Evolutionary conservation across 1,139 yeast species (phyloP), one percentile per base, ranked within the genome.

Genomic region (Sugiyamaella castrensis): DNA sequence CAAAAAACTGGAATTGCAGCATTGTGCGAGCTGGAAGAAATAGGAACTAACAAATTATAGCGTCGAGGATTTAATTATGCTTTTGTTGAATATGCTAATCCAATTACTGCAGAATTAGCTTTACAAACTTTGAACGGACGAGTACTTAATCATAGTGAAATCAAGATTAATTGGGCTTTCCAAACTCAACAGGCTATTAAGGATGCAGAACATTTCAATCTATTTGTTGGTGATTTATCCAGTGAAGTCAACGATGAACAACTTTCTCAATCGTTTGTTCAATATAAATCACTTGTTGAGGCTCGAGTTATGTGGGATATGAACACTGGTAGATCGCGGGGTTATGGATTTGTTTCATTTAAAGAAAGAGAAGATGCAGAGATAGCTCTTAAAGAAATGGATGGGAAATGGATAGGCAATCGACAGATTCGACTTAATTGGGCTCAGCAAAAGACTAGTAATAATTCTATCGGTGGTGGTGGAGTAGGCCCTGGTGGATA

Each of bases 261-360:
- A 15, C 74, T 89, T 56, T 73, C 73, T 46, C 71, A 67, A 41
- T 76, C 86, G 7, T 89, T 89, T 64, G 60, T 72, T n/a, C 71
- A 72, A 48, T 86, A 80, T 65, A 72, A 73, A 16, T 77, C 89
- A 4, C 71, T 86, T 60, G 72, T 81, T 46, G 95, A 87, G 64
- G 96, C 96, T 13, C 91, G 88, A 59, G 96, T 89, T 35, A 89
- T 89, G 96, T 88, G 96, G 96, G 96, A 89, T 67, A 87, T 87
- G 95, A 91, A 85, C 64, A 86, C 95, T 19, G 91, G 95, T 33
- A 74, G 95, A 64, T 86, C 95, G 4, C 76, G 96, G 68, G 95
- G 96, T 16, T 89, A 88, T 63, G 96, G 96, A 1, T 89, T 89
- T 69, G 95, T 87, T n/a, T 84, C 95, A 1, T 89, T 88, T 62